A percentile compares a stretch with the other conserved stretches of the same genome.
These are phyloP conservation scores for Colletotrichum cereale DNA, from an alignment of 2,329 filamentous ascomycete genomes.

Conservation along the genomic window DNA sequence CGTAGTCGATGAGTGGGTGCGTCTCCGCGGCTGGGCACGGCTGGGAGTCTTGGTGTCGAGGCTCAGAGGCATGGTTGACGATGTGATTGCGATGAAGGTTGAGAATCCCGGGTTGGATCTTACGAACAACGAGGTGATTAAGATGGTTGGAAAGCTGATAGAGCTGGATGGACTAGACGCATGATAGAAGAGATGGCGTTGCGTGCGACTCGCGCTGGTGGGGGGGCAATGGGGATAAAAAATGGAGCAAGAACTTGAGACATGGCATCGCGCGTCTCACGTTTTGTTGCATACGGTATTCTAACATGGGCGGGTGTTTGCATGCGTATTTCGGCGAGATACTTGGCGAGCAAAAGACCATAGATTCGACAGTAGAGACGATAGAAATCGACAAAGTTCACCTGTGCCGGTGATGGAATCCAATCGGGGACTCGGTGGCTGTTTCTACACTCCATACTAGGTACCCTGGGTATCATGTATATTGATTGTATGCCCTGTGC, in stretches of 20 bases:
- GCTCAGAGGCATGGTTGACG: slow-evolving; percentile 87
- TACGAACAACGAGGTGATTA: slow-evolving; percentile 76
- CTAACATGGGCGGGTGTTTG: background rate
- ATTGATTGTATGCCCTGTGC: too few species aligned
- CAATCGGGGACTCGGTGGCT: background rate
- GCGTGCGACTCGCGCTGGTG: slow-evolving; percentile 1
- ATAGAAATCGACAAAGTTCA: background rate
- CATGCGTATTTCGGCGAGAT: background rate
- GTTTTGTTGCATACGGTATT: background rate
- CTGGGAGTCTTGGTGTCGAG: slow-evolving; percentile 91
- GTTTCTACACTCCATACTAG: too few species aligned
- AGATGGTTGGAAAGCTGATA: slow-evolving; percentile 82
- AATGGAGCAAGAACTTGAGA: slow-evolving; percentile 2
- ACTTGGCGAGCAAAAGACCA: background rate
- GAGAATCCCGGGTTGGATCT: slow-evolving; percentile 77
- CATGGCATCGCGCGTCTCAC: slow-evolving; percentile 2
- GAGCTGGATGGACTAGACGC: slow-evolving; percentile 90
- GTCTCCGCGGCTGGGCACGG: slow-evolving; percentile 89
- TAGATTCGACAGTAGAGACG: background rate
- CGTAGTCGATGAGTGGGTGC: slow-evolving; percentile 91
- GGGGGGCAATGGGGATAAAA: slow-evolving; percentile 8
- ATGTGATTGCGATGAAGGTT: slow-evolving; percentile 83
- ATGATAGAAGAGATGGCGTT: slow-evolving; percentile 45
- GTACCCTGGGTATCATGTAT: too few species aligned
- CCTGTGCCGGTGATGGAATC: background rate